Evolutionary conservation across 2,329 filamentous ascomycete genomes (phyloP), one percentile per base, ranked within the genome.

Genomic region (Rugonectria rugulosa): DNA sequence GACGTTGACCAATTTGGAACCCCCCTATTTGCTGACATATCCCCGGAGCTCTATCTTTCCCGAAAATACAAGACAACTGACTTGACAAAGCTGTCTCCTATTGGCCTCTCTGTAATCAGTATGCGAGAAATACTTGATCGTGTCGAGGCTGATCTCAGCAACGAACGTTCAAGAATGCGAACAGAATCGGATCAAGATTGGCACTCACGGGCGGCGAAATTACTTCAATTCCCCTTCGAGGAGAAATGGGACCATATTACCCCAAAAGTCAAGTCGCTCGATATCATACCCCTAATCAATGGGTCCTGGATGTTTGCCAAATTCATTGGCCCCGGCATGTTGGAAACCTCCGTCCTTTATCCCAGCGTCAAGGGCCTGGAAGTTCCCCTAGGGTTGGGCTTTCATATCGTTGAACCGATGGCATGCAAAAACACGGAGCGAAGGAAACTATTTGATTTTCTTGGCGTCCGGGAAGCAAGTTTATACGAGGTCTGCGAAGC

Each of bases 271-370:
- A 44, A 7, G 15, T 14, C 14, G 5, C 26, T 66, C 11, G 15
- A 55, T 2, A 24, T 65, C 9, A 48, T 66, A 3, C 64, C 64
- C 8, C 14, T 66, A 6, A 31, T 24, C 3, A 54, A 53, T 14
- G 56, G 64, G 1, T 14, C 34, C 7, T 66, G 64, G 64, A 60
- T 59, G 6, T 57, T 64, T 17, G 36, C 61, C 0, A 40, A 44
- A 6, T 15, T 9, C 5, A 42, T 47, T 10, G 24, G 24, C 6
- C 24, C 24, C 24, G 24, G n/a, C n/a, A n/a, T n/a, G n/a, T n/a
- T 7, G 24, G 24, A 11, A 27, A 6, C 24, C 11, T 6, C 23
- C 27, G 2, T 12, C 65, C 0, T 65, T 14, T 64, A 63, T 6
- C 45, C 59, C n/a, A 27, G 43, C 5, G 44, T 52, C 1, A 42